A percentile compares a stretch with the other conserved stretches of the same genome.
Evolutionary conservation across 805 yeast species (phyloP).

Genomic region (Yarrowia sp.): DNA sequence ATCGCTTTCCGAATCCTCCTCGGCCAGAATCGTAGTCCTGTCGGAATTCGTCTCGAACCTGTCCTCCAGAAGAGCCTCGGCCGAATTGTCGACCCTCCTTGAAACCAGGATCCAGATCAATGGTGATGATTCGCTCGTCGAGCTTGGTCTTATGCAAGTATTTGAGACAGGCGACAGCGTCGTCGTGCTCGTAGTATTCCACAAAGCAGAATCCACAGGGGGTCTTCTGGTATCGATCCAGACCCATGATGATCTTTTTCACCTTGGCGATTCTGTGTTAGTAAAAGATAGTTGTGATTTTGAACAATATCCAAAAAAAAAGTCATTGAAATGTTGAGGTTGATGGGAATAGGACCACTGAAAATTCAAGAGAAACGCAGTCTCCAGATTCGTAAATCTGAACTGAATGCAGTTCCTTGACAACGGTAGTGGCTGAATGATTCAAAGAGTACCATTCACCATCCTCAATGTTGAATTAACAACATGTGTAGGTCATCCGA

Average conservation of each 20-base stretch:
- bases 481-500: no score
- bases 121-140: slow-evolving; percentile 80
- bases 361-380: no score
- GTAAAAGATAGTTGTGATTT: not conserved
- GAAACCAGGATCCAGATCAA: slow-evolving; percentile 96
- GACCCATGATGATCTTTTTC: slow-evolving; percentile 87
- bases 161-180: slow-evolving; percentile 82
- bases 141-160: slow-evolving; percentile 81
- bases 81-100: slow-evolving; percentile 96
- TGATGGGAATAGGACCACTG: no score
- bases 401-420: no score
- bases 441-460: no score
- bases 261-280: slow-evolving; percentile 62
- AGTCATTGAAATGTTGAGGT: no score
- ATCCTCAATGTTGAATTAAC: no score
- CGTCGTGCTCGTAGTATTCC: slow-evolving; percentile 69
- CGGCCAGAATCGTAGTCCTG: slow-evolving; percentile 56
- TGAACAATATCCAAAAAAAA: no score
- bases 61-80: slow-evolving; percentile 92
- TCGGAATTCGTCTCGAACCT: slow-evolving; percentile 72
- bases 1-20: slow-evolving; percentile 53
- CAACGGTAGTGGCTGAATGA: no score
- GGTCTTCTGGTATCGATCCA: slow-evolving; percentile 85
- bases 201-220: slow-evolving; percentile 98
- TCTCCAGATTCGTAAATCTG: no score